Evolutionary conservation across 1,284 basidiomycete genomes (phyloP).

Genomic region (Inonotus hispidus): DNA sequence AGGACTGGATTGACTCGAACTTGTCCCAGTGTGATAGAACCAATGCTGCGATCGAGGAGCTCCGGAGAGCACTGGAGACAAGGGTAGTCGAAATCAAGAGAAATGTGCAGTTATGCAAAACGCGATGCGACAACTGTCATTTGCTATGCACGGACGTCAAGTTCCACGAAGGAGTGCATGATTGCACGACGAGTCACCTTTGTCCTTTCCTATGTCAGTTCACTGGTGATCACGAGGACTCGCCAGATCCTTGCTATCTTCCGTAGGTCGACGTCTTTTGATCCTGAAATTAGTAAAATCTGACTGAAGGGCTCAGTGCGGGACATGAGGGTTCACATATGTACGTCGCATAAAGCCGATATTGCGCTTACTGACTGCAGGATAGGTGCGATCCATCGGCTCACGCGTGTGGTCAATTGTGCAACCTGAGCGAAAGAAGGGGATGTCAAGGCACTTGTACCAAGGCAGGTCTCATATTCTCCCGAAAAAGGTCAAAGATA

Average conservation of each 20-base stretch:
- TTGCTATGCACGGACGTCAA: conserved; percentile 41
- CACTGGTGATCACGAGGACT: conserved; percentile 30
- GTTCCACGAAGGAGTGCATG: conserved; percentile 41
- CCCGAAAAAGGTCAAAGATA: not conserved
- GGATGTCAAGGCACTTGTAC: conserved; percentile 47
- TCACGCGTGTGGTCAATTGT: conserved; percentile 48
- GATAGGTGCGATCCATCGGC: conserved; percentile 41
- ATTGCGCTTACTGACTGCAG: not conserved
- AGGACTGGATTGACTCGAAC: conserved; percentile 46
- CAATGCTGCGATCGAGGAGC: conserved; percentile 39
- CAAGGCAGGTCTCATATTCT: conserved; percentile 32
- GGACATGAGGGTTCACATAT: conserved; percentile 52
- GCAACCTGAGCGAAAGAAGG: conserved; percentile 36
- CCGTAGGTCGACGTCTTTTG: conserved; percentile 35
- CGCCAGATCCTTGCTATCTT: conserved; percentile 29
- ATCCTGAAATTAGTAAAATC: not conserved
- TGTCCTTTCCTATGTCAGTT: conserved; percentile 43
- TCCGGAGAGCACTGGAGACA: conserved; percentile 41
- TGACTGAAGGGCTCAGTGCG: conserved; percentile 33
- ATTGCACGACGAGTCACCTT: conserved; percentile 43
- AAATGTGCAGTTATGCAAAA: conserved; percentile 43
- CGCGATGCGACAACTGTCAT: conserved; percentile 42
- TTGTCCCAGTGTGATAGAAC: conserved; percentile 38
- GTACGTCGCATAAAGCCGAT: conserved; percentile 27
- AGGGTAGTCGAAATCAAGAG: conserved; percentile 38